Evolutionary conservation across 2,329 filamentous ascomycete species (phyloP), one percentile per base, ranked within the genome.

Genomic region (Alternaria rosae): DNA sequence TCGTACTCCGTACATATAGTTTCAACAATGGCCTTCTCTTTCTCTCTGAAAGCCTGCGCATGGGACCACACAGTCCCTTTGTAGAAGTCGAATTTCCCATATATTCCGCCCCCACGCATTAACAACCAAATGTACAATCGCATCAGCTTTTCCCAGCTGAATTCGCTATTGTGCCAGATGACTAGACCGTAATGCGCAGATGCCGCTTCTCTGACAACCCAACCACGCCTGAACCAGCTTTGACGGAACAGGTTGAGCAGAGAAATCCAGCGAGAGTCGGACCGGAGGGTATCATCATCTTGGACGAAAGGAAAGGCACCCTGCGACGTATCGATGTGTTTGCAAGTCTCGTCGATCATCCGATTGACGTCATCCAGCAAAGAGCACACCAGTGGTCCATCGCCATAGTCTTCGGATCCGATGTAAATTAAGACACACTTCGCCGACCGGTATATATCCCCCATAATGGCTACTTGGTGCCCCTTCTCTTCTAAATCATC

Each of bases 171-270:
- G 9, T 32, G 42, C 54, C 54, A 56, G 11, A 47, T 21, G 30
- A 56, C 42, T 6, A 45, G 10, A 43, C 42, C 41, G 10, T 25
- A 38, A 13, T 43, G 54, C 12, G 60, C 60, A 21, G 56, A 56
- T 4, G 59, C 62, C 3, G 57, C 60, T 51, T 68, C 65, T 30
- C 61, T 54, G 10, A 66, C 63, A 7, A 68, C 60, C 66, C 66
- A 66, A 4, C 63, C 63, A 3, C 66, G 42, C 3, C 42, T 28
- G 15, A 64, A 68, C 63, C 60, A 68, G 2, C 35, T 23, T 15
- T 59, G 51, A 10, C 26, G 12, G 17, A 59, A 32, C 8, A 53
- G 17, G 13, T 42, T 17, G 23, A 12, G 3, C 2, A 66, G 11
- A 8, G 50, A 61, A 8, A 50, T 20, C 65, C 63, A 68, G 32